A percentile compares a stretch with the other conserved stretches of the same genome.
phyloP scores from a whole-genome alignment of 768 basidiomycete species.

The Boletus sp. region DNA sequence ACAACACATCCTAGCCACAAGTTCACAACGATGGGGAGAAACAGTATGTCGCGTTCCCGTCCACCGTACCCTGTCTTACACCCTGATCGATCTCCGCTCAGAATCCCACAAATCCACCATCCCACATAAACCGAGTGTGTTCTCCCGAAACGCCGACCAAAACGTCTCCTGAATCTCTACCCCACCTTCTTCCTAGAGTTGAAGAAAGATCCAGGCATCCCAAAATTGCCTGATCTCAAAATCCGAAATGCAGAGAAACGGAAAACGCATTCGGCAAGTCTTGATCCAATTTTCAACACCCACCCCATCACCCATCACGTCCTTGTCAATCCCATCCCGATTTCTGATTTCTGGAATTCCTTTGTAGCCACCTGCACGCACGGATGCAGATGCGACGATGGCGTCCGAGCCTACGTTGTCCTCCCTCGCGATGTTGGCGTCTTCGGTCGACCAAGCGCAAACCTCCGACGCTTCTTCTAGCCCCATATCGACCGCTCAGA shows the following conservation, averaged over 20 bases:
- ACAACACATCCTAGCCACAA: neutral
- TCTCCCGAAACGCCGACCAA: neutral
- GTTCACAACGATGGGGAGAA: constrained; percentile 26
- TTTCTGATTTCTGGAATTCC: neutral
- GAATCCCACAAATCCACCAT: constrained; percentile 24
- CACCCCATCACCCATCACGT: neutral
- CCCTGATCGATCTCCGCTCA: constrained; percentile 2
- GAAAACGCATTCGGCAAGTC: constrained; percentile 41
- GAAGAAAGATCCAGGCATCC: constrained; percentile 88
- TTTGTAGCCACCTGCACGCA: constrained; percentile 24
- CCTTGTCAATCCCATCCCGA: neutral
- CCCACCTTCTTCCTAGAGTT: constrained; percentile 47
- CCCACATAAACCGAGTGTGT: constrained; percentile 27
- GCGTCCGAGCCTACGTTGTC: constrained; percentile 69
- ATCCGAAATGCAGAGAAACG: constrained; percentile 50
- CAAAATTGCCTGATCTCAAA: constrained; percentile 75
- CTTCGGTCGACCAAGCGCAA: constrained; percentile 20
- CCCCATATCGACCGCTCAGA: constrained; percentile 32
- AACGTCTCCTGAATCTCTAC: constrained; percentile 1
- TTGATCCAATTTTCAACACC: neutral
- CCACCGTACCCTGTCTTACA: neutral
- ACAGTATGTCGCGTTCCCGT: constrained; percentile 20
- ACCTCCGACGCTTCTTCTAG: constrained; percentile 24
- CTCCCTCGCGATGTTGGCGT: constrained; percentile 52
- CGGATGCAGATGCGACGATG: constrained; percentile 60